phyloP scores from a whole-genome alignment of 164 flowering plant species.

The Annona cherimola region DNA sequence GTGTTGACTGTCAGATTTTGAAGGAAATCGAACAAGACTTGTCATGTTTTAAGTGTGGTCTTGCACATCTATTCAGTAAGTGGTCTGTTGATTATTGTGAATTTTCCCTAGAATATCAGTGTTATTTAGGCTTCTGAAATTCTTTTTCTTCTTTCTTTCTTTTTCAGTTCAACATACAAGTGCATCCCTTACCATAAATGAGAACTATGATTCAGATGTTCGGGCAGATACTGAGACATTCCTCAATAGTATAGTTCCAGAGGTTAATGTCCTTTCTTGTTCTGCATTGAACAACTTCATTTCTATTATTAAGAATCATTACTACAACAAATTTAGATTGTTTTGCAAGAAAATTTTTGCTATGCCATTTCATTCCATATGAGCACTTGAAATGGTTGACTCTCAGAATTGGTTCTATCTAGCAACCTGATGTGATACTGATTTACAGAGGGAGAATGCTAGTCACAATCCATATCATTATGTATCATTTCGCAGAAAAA shows the following conservation, averaged over 20 bases:
- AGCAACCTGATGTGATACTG: too few species aligned
- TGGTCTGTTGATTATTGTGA: not conserved
- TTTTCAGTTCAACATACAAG: conserved; percentile 95
- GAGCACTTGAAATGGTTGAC: too few species aligned
- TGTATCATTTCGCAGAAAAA: not conserved
- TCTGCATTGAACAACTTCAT: not conserved
- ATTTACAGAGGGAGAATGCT: too few species aligned
- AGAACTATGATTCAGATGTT: conserved; percentile 95
- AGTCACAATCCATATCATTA: too few species aligned
- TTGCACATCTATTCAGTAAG: conserved; percentile 91
- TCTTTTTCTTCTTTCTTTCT: not conserved
- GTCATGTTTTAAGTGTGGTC: conserved; percentile 83
- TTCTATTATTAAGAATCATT: too few species aligned
- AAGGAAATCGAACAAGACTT: conserved; percentile 81
- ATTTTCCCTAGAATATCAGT: not conserved
- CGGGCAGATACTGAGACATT: conserved; percentile 91
- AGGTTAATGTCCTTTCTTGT: conserved; percentile 36
- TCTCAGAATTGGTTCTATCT: too few species aligned
- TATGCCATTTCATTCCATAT: too few species aligned
- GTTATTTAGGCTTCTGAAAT: not conserved
- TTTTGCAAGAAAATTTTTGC: too few species aligned
- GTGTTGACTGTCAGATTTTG: conserved; percentile 43
- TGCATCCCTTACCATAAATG: conserved; percentile 95
- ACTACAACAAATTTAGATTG: too few species aligned
- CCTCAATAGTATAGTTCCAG: conserved; percentile 85